These are phyloP conservation scores for Geotrichum reessii DNA, from an alignment of 1,139 yeast genomes.

Conservation along the genomic window DNA sequence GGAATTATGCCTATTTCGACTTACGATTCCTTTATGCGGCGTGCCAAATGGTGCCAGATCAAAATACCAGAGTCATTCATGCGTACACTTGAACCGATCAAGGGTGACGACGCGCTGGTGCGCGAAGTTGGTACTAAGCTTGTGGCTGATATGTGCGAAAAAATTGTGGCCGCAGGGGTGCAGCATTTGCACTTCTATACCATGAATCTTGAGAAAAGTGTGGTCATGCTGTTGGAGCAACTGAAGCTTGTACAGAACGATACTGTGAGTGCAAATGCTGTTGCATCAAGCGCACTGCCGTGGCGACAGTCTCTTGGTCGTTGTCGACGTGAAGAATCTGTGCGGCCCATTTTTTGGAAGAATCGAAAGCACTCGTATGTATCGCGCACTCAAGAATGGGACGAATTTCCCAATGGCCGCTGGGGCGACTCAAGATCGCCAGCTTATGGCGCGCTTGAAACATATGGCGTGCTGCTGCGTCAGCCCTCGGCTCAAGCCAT, in stretches of 20 bases:
- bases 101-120: conserved; percentile 84
- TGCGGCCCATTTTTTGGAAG: conserved; percentile 95
- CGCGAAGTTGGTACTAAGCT: conserved; percentile 82
- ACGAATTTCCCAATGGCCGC: conserved; percentile 91
- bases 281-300: conserved; percentile 44
- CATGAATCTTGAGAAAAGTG: conserved; percentile 89
- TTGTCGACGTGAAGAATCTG: conserved; percentile 70
- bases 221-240: conserved; percentile 78
- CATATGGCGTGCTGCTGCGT: conserved; percentile 47
- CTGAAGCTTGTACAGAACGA: conserved; percentile 47
- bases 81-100: conserved; percentile 69
- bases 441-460: conserved; percentile 84
- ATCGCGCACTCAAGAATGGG: conserved; percentile 88
- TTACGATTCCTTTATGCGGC: conserved; percentile 82
- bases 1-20: conserved; percentile 98
- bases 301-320: conserved; percentile 91
- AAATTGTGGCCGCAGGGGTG: conserved; percentile 67
- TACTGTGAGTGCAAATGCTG: conserved; percentile 37
- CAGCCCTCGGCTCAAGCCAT: conserved; percentile 59
- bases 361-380: conserved; percentile 87
- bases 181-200: conserved; percentile 92
- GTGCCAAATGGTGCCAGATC: conserved; percentile 92
- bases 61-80: conserved; percentile 69
- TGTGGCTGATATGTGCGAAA: conserved; percentile 76
- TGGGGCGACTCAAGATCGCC: conserved; percentile 95